Conservation (phyloP, 352 stramenopile species). For the Phytophthora nicotianae region DNA sequence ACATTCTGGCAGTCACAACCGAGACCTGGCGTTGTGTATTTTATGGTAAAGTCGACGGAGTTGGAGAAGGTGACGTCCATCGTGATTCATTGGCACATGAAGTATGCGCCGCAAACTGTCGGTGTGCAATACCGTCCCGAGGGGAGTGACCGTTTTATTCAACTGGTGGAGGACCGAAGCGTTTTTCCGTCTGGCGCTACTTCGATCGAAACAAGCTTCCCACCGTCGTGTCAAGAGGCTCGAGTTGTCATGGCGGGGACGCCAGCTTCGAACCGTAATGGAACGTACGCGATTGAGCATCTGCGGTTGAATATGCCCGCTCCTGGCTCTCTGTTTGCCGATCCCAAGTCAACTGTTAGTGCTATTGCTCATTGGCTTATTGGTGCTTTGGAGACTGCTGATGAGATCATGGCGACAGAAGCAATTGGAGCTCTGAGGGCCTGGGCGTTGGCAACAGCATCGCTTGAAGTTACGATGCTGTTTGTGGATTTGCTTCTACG, state of each 20-base stretch:
- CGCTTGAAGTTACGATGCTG: constrained; percentile 68
- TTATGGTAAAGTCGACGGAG: constrained; percentile 46
- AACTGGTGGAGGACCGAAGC: constrained; percentile 40
- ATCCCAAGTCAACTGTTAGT: constrained; percentile 59
- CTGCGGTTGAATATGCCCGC: constrained; percentile 67
- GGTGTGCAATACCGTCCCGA: constrained; percentile 56
- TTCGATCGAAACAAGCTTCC: constrained; percentile 50
- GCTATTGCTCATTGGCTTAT: constrained; percentile 74
- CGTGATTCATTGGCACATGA: constrained; percentile 72
- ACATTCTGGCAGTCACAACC: constrained; percentile 84
- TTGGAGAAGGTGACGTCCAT: constrained; percentile 64
- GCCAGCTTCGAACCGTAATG: constrained; percentile 65
- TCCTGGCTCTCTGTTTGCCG: constrained; percentile 59
- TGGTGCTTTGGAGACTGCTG: constrained; percentile 42
- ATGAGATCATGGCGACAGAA: constrained; percentile 67
- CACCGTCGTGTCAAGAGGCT: constrained; percentile 46
- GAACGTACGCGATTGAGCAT: constrained; percentile 71
- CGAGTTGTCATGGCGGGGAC: constrained; percentile 73
- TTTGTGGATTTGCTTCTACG: constrained; percentile 74
- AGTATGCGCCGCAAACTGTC: constrained; percentile 60
- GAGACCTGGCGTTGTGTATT: constrained; percentile 53
- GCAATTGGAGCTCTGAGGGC: constrained; percentile 63
- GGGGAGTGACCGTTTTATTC: constrained; percentile 45
- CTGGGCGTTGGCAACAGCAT: constrained; percentile 83
- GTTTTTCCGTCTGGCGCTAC: constrained; percentile 30